Percentiles rank a stretch among this genome's conserved stretches.
phyloP scores from a whole-genome alignment of 73 alveolate genomes.

The Paramecium biaurelia region DNA sequence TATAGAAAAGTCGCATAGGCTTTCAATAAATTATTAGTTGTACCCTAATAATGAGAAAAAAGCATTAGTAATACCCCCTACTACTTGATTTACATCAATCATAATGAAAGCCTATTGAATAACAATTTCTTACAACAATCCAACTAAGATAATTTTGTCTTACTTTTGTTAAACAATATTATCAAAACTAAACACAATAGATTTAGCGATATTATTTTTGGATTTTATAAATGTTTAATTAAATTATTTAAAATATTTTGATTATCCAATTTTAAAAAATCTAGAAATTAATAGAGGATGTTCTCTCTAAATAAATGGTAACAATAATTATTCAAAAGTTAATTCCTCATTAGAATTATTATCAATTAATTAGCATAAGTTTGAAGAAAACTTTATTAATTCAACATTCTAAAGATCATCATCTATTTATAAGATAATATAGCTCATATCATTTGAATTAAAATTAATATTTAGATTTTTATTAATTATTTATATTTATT shows the following conservation, averaged over 20 bases:
- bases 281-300: not conserved
- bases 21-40: not conserved
- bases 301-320: not conserved
- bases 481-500: not conserved
- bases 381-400: not conserved
- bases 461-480: not conserved
- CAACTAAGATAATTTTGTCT: not conserved
- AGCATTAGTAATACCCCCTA: not conserved
- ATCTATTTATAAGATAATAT: not conserved
- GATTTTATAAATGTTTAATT: not conserved
- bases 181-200: not conserved
- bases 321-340: not conserved
- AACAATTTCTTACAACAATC: not conserved
- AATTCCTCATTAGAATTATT: not conserved
- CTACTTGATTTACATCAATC: not conserved
- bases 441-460: not conserved
- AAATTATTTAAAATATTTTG: not conserved
- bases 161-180: not conserved
- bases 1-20: not conserved
- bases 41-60: not conserved
- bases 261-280: constrained; percentile 8
- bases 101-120: not conserved
- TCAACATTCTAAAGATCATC: not conserved
- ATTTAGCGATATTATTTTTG: not conserved
- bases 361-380: not conserved